Evolutionary conservation across 345 rosid species (phyloP).

Genomic region (Ailanthus altissimus): DNA sequence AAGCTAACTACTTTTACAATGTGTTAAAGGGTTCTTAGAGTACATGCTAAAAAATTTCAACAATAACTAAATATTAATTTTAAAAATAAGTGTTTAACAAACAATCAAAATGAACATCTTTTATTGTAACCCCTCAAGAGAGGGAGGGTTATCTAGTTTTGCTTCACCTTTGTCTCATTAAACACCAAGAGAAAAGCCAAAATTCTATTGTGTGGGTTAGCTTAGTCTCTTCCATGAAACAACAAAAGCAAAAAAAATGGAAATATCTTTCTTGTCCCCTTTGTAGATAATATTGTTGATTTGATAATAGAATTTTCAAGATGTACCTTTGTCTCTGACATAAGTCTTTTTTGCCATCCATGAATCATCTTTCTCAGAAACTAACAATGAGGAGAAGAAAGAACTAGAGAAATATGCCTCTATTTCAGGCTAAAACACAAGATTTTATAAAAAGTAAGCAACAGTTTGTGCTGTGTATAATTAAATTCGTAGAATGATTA

Average conservation of each 20-base stretch:
- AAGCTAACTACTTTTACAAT: too few relatives aligned
- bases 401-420: not conserved
- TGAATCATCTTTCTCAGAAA: not conserved
- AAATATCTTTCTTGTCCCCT: not conserved
- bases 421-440: not conserved
- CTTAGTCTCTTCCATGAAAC: not conserved
- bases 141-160: too few relatives aligned
- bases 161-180: not conserved
- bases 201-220: not conserved
- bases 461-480: too few relatives aligned
- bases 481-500: conserved; percentile 12
- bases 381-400: not conserved
- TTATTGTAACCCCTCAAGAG: too few relatives aligned
- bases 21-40: too few relatives aligned
- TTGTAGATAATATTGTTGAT: not conserved
- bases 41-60: too few relatives aligned
- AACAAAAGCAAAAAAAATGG: conserved; percentile 1
- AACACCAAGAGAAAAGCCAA: conserved; percentile 8
- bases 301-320: not conserved
- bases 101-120: too few relatives aligned
- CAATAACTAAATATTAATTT: too few relatives aligned
- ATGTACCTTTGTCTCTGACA: not conserved
- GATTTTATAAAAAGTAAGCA: not conserved
- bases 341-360: not conserved
- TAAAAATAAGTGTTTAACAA: too few relatives aligned